Conservation (phyloP, 2,329 filamentous ascomycete genomes). For the Xylaria sp. region DNA sequence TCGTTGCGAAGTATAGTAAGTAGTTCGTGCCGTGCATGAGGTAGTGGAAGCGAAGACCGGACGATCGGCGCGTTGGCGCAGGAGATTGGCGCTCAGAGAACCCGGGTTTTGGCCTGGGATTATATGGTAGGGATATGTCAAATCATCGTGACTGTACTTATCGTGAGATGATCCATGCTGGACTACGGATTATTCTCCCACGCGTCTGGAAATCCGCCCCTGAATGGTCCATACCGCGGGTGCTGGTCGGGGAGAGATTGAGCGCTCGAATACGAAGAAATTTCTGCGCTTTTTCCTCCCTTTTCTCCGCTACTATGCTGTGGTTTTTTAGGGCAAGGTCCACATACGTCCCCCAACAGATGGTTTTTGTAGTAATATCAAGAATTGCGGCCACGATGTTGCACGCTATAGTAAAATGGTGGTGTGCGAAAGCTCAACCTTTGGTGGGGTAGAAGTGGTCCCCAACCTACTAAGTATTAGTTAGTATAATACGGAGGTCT, state of each 20-base stretch:
- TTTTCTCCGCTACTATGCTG: slow-evolving; percentile 20
- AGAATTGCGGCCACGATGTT: slow-evolving; percentile 31
- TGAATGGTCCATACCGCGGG: background rate
- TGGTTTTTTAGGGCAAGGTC: slow-evolving; percentile 1
- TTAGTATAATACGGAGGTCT: too few species aligned
- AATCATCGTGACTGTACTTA: slow-evolving; percentile 20
- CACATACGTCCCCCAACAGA: slow-evolving; percentile 9
- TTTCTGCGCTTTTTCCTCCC: background rate
- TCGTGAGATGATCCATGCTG: slow-evolving; percentile 20
- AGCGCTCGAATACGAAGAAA: background rate
- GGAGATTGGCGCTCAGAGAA: slow-evolving; percentile 15
- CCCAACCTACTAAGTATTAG: too few species aligned
- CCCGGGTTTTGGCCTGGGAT: background rate
- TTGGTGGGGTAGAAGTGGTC: slow-evolving; percentile 23
- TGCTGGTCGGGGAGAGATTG: background rate
- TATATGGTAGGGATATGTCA: slow-evolving; percentile 13
- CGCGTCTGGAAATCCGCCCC: background rate
- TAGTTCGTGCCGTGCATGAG: background rate
- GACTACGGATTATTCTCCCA: slow-evolving; percentile 4
- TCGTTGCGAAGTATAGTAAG: background rate
- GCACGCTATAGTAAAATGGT: slow-evolving; percentile 3
- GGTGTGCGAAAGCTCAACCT: slow-evolving; percentile 10
- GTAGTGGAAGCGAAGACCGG: slow-evolving; percentile 25
- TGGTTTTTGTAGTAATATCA: slow-evolving; percentile 14
- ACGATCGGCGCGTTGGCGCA: slow-evolving; percentile 25